Base-by-base conservation (phyloP, 257 asterid species). In the Rhazya stricta region DNA sequence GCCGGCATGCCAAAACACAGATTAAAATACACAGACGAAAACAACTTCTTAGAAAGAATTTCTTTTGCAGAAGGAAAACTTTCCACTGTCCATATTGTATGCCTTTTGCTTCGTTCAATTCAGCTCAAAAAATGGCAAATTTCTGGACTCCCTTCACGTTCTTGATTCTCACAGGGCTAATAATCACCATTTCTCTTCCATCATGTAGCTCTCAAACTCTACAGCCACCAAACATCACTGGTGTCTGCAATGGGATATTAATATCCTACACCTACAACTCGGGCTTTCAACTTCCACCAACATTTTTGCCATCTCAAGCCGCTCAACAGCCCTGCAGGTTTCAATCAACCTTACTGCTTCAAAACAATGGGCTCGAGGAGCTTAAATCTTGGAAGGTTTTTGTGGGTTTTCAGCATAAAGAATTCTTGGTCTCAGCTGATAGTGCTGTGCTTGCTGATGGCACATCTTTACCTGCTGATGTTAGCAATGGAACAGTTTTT, bases 391-490 rank as follows among this genome's bases (percentile, higher is more conserved):
- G 95, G 97, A 85, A 80, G 81, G 91, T 84, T 69, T 91, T 88
- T 68, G 93, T 89, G 57, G 93, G 93, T 53, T 91, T 91, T 79
- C 80, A 79, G 27, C 85, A 88, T 67, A 78, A 83, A 1, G 96
- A 91, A 77, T 74, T 82, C 12, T 45, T 91, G 76, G 90, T 84
- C n/a, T 88, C 91, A 11, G 93, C 89, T 23, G 46, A 77, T 1
- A 57, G 76, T 25, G 91, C 91, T 18, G 94, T 85, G 69, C 92
- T 89, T 11, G 90, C 85, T 36, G 84, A 91, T 70, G 94, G 94
- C 36, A 73, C 69, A 25, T 41, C 78, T 46, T 76, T 90, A 37
- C 96, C 96, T 1, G 91, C 84, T 0, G 83, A 86, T 72, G 96
- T 86, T 71, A 82, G 90, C 78, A 85, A 84, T 54, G 92, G 97